Base-by-base conservation (phyloP, 1,284 basidiomycete genomes). In the Acaromyces ingoldii region DNA sequence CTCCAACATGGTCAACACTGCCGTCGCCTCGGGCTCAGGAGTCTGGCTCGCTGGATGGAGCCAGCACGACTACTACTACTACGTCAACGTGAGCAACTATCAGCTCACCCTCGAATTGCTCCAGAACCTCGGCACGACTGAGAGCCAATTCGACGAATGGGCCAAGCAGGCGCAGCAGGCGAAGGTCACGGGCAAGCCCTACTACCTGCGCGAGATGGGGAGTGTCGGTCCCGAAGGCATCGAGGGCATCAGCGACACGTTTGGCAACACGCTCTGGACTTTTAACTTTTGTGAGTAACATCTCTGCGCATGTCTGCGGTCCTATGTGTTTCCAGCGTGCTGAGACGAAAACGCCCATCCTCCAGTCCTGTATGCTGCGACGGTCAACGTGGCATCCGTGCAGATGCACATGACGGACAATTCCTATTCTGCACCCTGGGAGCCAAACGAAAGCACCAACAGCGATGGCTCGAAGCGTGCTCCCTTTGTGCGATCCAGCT, bases 1-100 rank as follows among this genome's bases (percentile, higher is more conserved):
- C 38, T 39, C 53, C 21, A 63, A 65, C 36, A 55, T 67, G n/a
- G 61, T 65, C 57, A 60, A 58, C 45, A 54, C 63, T 1, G 63
- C 54, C 29, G 57, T 67, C 28, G 65, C 63, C 11, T 28, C 49
- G 11, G 52, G 63, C 21, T 61, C 65, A 31, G 65, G 65, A 25
- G 61, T 67, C 53, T 67, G 58, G 38, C 56, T 67, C 34, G 63
- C 65, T 11, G 65, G 65, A 9, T 67, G 65, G 65, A 67, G 63
- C 33, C 65, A 67, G 56, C 65, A 67, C 54, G 63, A 67, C 47
- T 67, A 67, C 56, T 67, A 53, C 52, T 67, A 65, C 43, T 67
- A 67, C 51, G 43, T 67, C 29, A 43, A 40, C 46, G 65, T 67
- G 19, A 62, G 58, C 21, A 22, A 10, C 25, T 63, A 49, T 49